Evolutionary conservation across 2,329 filamentous ascomycete genomes (phyloP).

Genomic region (Coniochaeta sp.): DNA sequence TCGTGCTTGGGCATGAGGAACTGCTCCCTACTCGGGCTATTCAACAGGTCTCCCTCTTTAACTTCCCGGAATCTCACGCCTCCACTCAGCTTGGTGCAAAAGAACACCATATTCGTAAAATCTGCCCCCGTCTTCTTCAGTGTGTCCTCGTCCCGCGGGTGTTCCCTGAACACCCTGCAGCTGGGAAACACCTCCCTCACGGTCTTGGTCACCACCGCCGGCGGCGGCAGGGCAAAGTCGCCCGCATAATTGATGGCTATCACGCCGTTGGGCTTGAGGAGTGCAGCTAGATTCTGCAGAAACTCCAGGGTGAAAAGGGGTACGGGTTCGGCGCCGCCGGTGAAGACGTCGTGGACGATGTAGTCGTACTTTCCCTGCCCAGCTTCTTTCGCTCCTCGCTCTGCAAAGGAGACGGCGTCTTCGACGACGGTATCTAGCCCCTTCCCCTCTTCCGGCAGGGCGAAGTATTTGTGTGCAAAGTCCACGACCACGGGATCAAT

Average conservation of each 20-base stretch:
- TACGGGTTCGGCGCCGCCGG: conserved; percentile 86
- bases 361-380: conserved; percentile 62
- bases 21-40: conserved; percentile 60
- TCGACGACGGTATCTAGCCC: conserved; percentile 68
- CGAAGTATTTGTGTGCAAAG: conserved; percentile 78
- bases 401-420: conserved; percentile 70
- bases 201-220: conserved; percentile 73
- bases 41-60: conserved; percentile 58
- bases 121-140: conserved; percentile 49
- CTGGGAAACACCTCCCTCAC: conserved; percentile 77
- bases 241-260: conserved; percentile 97
- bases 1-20: conserved; percentile 71
- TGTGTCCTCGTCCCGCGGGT: conserved; percentile 41
- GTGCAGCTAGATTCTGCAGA: conserved; percentile 57
- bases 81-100: conserved; percentile 64
- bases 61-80: conserved; percentile 62
- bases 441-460: conserved; percentile 56
- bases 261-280: conserved; percentile 72
- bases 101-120: conserved; percentile 95
- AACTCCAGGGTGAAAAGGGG: conserved; percentile 85
- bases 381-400: conserved; percentile 15
- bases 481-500: conserved; percentile 85
- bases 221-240: conserved; percentile 70
- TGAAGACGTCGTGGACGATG: conserved; percentile 97
- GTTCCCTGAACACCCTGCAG: conserved; percentile 87